phyloP scores from a whole-genome alignment of 2,329 filamentous ascomycete species.

The Chrysoporthe deuterocubensis region DNA sequence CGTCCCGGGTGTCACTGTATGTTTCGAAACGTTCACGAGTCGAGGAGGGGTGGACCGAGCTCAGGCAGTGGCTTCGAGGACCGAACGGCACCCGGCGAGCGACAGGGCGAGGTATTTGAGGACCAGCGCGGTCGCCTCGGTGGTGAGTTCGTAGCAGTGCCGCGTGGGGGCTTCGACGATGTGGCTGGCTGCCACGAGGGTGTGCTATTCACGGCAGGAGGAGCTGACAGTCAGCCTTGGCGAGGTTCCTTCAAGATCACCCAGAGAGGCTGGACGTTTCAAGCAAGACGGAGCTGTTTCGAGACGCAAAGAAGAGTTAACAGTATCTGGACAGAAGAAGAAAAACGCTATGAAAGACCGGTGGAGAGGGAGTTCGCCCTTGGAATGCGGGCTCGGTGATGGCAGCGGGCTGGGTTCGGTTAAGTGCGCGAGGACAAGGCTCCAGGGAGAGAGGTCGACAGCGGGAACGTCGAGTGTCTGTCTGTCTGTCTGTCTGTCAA shows the following conservation, averaged over 20 bases:
- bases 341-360: neutral
- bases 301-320: neutral
- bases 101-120: constrained; percentile 5
- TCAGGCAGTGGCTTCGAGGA: constrained; percentile 17
- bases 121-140: neutral
- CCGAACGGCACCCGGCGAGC: constrained; percentile 22
- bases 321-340: constrained; percentile 1
- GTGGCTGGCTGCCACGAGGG: constrained; percentile 13
- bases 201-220: constrained; percentile 26
- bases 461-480: neutral
- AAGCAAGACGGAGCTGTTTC: neutral
- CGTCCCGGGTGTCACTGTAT: constrained; percentile 1
- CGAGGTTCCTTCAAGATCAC: constrained; percentile 20
- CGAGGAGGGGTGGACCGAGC: constrained; percentile 4
- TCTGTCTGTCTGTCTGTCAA: neutral
- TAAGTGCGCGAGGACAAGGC: constrained; percentile 2
- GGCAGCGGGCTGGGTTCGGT: constrained; percentile 4
- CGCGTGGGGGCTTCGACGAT: neutral
- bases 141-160: neutral
- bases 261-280: neutral
- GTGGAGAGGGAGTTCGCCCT: neutral
- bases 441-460: neutral
- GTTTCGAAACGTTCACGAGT: constrained; percentile 11
- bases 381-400: constrained; percentile 1
- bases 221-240: constrained; percentile 23